Evolutionary conservation across 1,139 yeast species (phyloP), one percentile per base, ranked within the genome.

Genomic region (Kluyveromyces sp.): DNA sequence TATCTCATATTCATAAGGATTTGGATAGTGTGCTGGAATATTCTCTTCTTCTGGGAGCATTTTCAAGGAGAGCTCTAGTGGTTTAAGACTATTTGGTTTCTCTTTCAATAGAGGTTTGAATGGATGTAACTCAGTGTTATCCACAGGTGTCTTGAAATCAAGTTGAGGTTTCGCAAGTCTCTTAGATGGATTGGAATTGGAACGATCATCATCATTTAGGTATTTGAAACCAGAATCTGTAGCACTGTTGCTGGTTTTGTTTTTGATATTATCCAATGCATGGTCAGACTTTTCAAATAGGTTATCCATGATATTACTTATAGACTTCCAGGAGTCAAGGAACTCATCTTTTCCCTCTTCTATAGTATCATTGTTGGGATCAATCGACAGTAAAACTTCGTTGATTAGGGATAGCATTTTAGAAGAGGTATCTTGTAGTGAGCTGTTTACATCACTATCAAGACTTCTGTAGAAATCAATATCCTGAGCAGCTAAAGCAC

Each of bases 1-100:
- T 37, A 94, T 92, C 65, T 94, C 98, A 41, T 69, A 65, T 48
- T 72, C 78, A 58, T 94, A 94, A 0, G 99, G 99, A 47, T 94
- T 95, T 7, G 74, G 73, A 60, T 79, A 84, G 61, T 80, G 86
- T 3, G 78, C 71, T 3, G 87, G 85, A 32, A 69, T 69, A 8
- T 68, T 65, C 3, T 63, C 67, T 8, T 63, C 68, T 2, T 53
- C 73, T 46, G 64, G 74, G 27, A 67, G 70, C 47, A 85, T 54
- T 36, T 60, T 55, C 41, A 74, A 53, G 1, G 80, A 66, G 36
- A 81, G 79, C 36, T 78, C 78, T 25, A 79, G 72, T 0, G 87
- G 67, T 39, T 66, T 67, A 10, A 83, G 50, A 1, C 86, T 75
- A 61, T 87, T 73, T 0, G 97, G 97, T 61, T 94, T 94, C 1